Evolutionary conservation across 2,329 filamentous ascomycete species (phyloP), one percentile per base, ranked within the genome.

Genomic region (Fragosphaeria purpurea): DNA sequence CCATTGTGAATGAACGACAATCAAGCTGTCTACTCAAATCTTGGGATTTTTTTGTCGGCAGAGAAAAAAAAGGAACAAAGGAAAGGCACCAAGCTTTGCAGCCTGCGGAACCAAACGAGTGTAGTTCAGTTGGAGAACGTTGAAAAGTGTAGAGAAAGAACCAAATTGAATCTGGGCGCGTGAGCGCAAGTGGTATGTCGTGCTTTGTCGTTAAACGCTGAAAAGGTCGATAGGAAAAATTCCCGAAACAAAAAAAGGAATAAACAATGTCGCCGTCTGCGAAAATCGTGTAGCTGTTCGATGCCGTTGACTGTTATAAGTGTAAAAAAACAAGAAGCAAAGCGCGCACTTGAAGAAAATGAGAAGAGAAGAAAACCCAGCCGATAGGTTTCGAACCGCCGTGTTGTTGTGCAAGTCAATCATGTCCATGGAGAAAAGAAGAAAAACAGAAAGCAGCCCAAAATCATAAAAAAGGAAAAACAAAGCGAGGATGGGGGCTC

Each of bases 391-490:
- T 38, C 35, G 35, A 47, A 30, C 44, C 47, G 44, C 46, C 41
- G 44, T 47, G 39, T 33, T 33, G 41, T 41, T 39, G 34, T 12
- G 6, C n/a, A 46, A 41, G 41, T 43, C 38, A n/a, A 33, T 52
- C 50, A 52, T 47, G 46, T 37, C 48, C 38, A 50, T 50, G 46
- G 40, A 48, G 30, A 35, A 35, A 59, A 61, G 62, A 22, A 11
- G 30, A 61, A 61, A 50, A 60, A 62, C 57, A 60, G 58, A 62
- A 61, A 38, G 37, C 34, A 39, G 34, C 45, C 11, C 6, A 50
- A 53, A 50, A 52, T 47, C 37, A 37, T 35, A 35, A 32, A 7
- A 7, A 47, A 44, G 11, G 35, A 37, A 11, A 12, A 32, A 41
- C n/a, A 12, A 12, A 32, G 38, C n/a, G 31, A 7, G 37, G 32